Percentiles rank a stretch among this genome's conserved stretches.
Evolutionary conservation across 2,329 filamentous ascomycete species (phyloP).

Genomic region (Orbilia javanica): DNA sequence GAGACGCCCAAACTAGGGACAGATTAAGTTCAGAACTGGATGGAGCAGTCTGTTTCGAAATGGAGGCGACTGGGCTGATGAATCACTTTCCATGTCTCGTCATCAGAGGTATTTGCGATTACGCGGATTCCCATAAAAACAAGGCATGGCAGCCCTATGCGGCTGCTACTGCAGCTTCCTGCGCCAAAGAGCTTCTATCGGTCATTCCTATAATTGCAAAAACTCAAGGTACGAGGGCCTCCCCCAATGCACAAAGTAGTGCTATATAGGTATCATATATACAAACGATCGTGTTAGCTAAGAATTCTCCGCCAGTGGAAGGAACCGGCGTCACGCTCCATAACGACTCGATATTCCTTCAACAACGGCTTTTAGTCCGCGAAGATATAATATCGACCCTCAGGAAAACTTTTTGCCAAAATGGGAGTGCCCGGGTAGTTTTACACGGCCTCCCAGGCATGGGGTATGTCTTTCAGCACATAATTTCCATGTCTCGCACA

Average conservation of each 20-base stretch:
- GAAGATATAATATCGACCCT: not conserved
- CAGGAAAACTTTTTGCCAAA: no score
- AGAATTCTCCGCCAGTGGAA: not conserved
- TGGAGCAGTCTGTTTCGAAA: slow-evolving; percentile 11
- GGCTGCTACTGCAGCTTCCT: slow-evolving; percentile 63
- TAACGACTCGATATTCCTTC: not conserved
- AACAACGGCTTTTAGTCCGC: not conserved
- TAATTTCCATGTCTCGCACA: no score
- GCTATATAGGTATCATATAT: not conserved
- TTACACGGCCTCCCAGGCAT: no score
- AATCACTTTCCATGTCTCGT: slow-evolving; percentile 12
- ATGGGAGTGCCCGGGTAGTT: no score
- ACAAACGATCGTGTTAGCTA: no score
- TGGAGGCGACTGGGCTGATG: slow-evolving; percentile 63
- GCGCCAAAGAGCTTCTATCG: slow-evolving; percentile 58
- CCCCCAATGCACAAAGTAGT: not conserved
- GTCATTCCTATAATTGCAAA: not conserved
- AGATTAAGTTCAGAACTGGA: not conserved
- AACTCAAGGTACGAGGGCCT: not conserved
- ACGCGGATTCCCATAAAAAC: slow-evolving; percentile 65
- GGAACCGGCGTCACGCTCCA: not conserved
- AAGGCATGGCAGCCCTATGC: slow-evolving; percentile 62
- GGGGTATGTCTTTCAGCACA: no score
- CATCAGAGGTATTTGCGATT: slow-evolving; percentile 19
- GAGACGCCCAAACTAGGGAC: not conserved